Percentiles rank a stretch among this genome's conserved stretches.
phyloP scores from a whole-genome alignment of 495 filamentous ascomycete species.

The Penicillium arizonense region DNA sequence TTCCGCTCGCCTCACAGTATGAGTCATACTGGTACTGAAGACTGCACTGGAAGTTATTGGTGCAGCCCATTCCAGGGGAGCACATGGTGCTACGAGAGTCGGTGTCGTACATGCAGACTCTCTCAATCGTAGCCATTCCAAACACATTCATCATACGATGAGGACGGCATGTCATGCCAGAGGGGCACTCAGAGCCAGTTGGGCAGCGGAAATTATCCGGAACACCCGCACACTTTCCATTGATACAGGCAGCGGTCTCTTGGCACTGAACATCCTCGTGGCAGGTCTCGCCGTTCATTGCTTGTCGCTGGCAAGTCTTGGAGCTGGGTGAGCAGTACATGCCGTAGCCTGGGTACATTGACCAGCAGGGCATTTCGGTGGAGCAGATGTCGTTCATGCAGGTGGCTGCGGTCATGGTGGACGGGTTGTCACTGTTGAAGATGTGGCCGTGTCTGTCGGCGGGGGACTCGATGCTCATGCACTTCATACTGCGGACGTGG shows the following conservation, averaged over 20 bases:
- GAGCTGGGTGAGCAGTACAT: not conserved
- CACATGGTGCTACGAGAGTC: not conserved
- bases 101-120: not conserved
- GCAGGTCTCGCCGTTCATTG: not conserved
- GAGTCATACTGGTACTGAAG: not conserved
- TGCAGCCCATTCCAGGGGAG: not conserved
- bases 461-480: not conserved
- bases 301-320: not conserved
- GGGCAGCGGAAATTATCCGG: not conserved
- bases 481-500: not conserved
- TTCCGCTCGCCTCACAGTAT: constrained; percentile 1
- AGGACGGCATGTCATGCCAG: not conserved
- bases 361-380: not conserved
- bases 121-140: not conserved
- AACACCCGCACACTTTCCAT: not conserved
- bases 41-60: not conserved
- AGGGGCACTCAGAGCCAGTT: not conserved
- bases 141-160: not conserved
- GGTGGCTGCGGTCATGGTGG: not conserved
- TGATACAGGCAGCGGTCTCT: not conserved
- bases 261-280: too few species aligned
- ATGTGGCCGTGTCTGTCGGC: not conserved
- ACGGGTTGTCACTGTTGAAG: not conserved
- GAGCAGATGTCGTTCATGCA: constrained; percentile 1
- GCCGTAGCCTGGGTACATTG: not conserved